Conservation (phyloP, 2,329 filamentous ascomycete genomes). For the Pseudocercospora musae region DNA sequence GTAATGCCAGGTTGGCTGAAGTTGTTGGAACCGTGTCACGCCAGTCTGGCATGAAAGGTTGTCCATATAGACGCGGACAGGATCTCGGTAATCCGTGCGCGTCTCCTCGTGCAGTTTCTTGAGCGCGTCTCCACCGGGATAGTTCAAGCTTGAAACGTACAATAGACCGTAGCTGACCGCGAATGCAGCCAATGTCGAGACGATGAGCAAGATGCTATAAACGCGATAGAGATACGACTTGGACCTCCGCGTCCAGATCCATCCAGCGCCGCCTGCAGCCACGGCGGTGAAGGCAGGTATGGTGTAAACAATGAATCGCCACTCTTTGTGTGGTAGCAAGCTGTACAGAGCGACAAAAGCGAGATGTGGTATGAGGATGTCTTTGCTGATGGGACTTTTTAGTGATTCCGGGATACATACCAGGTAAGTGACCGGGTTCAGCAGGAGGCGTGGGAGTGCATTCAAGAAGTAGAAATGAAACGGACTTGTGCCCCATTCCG, state of each 20-base stretch:
- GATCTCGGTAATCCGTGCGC: constrained; percentile 11
- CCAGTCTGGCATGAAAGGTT: constrained; percentile 63
- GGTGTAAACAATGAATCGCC: constrained; percentile 88
- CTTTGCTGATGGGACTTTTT: constrained; percentile 51
- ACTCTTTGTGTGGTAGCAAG: constrained; percentile 89
- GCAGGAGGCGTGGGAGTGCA: constrained; percentile 74
- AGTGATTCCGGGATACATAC: constrained; percentile 52
- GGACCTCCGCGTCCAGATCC: constrained; percentile 57
- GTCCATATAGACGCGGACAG: constrained; percentile 50
- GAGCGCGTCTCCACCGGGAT: constrained; percentile 84
- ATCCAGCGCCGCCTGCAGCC: constrained; percentile 69
- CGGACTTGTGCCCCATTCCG: constrained; percentile 82
- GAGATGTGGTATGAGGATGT: constrained; percentile 62
- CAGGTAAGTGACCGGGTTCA: constrained; percentile 68
- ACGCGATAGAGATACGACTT: constrained; percentile 59
- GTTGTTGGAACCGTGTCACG: constrained; percentile 58
- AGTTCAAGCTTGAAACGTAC: constrained; percentile 81
- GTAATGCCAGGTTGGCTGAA: constrained; percentile 50
- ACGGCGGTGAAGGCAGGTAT: constrained; percentile 76
- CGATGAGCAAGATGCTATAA: constrained; percentile 53
- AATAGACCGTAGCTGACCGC: constrained; percentile 65
- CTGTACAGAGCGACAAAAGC: constrained; percentile 79
- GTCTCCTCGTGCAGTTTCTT: constrained; percentile 38
- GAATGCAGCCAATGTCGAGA: constrained; percentile 61
- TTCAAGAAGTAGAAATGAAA: constrained; percentile 84